A percentile compares a stretch with the other conserved stretches of the same genome.
These are phyloP conservation scores for Lactifluus piperatus DNA, from an alignment of 768 basidiomycete genomes.

Conservation along the genomic window DNA sequence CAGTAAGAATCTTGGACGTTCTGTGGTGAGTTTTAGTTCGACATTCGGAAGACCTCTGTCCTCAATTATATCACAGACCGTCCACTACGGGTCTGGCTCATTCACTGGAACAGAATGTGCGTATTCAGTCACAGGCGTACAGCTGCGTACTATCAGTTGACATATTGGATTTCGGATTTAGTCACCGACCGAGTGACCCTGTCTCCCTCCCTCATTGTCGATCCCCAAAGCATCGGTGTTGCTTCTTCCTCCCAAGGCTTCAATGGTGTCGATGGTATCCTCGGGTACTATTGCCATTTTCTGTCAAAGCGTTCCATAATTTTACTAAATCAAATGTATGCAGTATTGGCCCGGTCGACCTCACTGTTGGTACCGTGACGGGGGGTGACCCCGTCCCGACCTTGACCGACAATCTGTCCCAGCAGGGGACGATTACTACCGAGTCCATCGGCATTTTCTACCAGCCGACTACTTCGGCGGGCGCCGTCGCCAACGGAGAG, in stretches of 20 bases:
- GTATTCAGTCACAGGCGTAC: background rate
- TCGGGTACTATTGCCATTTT: constrained; percentile 31
- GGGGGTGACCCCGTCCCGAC: constrained; percentile 38
- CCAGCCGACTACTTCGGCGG: constrained; percentile 34
- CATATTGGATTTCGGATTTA: constrained; percentile 19
- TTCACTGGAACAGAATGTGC: constrained; percentile 16
- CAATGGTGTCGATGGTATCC: constrained; percentile 38
- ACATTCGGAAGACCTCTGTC: constrained; percentile 29
- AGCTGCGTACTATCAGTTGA: background rate
- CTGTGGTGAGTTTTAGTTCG: constrained; percentile 26
- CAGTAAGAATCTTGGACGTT: constrained; percentile 32
- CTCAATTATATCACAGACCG: constrained; percentile 35
- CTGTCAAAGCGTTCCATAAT: background rate
- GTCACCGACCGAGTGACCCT: constrained; percentile 13
- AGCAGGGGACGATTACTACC: constrained; percentile 37
- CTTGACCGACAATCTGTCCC: constrained; percentile 48
- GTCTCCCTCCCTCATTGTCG: constrained; percentile 16
- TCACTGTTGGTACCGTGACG: constrained; percentile 37
- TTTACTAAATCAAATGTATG: background rate
- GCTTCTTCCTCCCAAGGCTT: constrained; percentile 26
- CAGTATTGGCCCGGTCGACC: constrained; percentile 45
- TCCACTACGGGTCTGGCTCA: constrained; percentile 15
- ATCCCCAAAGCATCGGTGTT: constrained; percentile 32
- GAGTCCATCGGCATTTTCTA: constrained; percentile 46
- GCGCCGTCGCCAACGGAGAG: constrained; percentile 39